Evolutionary conservation across 140 eudicot genomes (phyloP), one percentile per base, ranked within the genome.

Genomic region (Erigeron philadelphicus): DNA sequence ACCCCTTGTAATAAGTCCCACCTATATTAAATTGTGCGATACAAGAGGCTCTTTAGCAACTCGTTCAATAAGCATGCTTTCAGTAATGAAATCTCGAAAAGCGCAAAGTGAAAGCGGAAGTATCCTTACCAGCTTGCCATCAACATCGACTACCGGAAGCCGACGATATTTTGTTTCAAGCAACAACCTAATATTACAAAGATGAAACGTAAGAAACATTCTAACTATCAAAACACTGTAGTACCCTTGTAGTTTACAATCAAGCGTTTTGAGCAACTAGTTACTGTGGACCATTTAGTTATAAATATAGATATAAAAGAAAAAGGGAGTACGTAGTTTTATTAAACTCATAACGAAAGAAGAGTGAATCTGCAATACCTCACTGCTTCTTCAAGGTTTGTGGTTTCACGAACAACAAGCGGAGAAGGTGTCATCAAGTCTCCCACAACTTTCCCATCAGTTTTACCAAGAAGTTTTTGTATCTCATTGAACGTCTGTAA

Each of bases 1-100:
- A 5, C 98, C 98, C 81, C 98, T 81, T 53, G 98, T 92, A 66
- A 92, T 84, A 46, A 92, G 87, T 41, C 98, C 98, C 72, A 92
- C 91, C 97, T 90, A 57, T 21, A 59, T 35, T 23, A 21, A 17
- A 59, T 68, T 55, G 21, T 43, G 53, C 21, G 9, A 61, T 23
- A 63, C 11, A 46, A 41, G 31, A 61, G 55, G 59, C 49, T 13
- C 61, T 54, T 54, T 31, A 79, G 47, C 71, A 55, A 61, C 25
- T 19, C 54, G 15, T 50, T 13, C 12, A 11, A 17, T 45, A 62
- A 5, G 21, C 16, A 5, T 13, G 38, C 17, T 35, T 19, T 59
- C 47, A 15, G 2, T 62, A 44, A 50, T 18, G n/a, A 60, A 70
- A 70, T 43, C 11, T 21, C 9, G 3, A 66, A 41, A 31, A 68